These are phyloP conservation scores for Kappamyces sp. DNA, from an alignment of 192 early-diverging fungal genomes.

Conservation along the genomic window DNA sequence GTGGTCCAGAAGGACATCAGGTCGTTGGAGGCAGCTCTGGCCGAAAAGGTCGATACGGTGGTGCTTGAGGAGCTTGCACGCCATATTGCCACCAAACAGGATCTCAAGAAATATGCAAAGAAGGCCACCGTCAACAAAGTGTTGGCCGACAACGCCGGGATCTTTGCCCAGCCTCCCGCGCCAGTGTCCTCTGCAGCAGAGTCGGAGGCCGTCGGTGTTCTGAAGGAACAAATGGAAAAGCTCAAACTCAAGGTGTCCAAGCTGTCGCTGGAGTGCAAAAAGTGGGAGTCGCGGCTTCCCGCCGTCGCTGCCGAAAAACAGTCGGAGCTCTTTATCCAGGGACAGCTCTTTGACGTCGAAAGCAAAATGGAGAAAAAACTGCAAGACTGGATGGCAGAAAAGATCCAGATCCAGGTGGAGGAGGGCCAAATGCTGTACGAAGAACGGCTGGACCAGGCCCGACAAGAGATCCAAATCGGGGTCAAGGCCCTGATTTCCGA, in stretches of 20 bases:
- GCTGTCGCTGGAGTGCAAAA: neutral
- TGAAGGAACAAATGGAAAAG: conserved; percentile 11
- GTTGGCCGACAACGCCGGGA: neutral
- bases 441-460: neutral
- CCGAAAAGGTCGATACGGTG: conserved; percentile 35
- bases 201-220: no score
- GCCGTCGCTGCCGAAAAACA: no score
- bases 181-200: no score
- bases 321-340: neutral
- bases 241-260: neutral
- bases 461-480: conserved; percentile 5
- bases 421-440: neutral
- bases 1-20: neutral
- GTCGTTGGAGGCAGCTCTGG: conserved; percentile 16
- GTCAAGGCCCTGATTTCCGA: conserved; percentile 1
- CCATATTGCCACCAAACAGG: conserved; percentile 44
- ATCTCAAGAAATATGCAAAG: conserved; percentile 17
- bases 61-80: conserved; percentile 40
- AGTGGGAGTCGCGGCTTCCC: neutral
- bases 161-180: no score
- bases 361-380: conserved; percentile 9
- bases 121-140: neutral
- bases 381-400: conserved; percentile 5
- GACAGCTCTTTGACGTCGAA: neutral
- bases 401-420: neutral